These are phyloP conservation scores for Apiospora arundinis DNA, from an alignment of 2,329 filamentous ascomycete genomes.

Conservation along the genomic window DNA sequence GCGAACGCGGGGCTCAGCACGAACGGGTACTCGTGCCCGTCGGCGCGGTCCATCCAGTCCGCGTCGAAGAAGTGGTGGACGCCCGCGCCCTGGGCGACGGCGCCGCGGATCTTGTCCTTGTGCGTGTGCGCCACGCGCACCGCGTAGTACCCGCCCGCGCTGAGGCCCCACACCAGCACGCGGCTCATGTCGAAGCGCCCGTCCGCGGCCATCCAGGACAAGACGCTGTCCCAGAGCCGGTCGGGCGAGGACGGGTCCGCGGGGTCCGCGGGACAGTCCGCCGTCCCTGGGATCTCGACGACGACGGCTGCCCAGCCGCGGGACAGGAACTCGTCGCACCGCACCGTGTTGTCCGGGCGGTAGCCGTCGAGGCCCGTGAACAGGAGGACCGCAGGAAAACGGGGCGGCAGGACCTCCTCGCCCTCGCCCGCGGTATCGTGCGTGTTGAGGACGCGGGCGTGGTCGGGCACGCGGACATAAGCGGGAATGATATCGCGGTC, in stretches of 20 bases:
- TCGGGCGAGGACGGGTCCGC: conserved; percentile 65
- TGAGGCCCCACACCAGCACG: conserved; percentile 69
- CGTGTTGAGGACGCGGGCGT: conserved; percentile 21
- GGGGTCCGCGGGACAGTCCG: conserved; percentile 69
- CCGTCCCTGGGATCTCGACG: conserved; percentile 70
- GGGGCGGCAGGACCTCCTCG: conserved; percentile 24
- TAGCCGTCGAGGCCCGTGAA: conserved; percentile 70
- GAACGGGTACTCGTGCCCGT: conserved; percentile 73
- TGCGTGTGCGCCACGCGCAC: conserved; percentile 74
- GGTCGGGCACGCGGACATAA: conserved; percentile 66
- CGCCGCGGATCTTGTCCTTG: conserved; percentile 55
- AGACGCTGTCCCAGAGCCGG: conserved; percentile 65
- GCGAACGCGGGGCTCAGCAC: conserved; percentile 61
- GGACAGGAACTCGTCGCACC: conserved; percentile 65
- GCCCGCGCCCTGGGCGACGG: conserved; percentile 68
- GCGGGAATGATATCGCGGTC: conserved; percentile 66
- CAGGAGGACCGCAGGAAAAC: conserved; percentile 58
- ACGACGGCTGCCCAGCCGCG: conserved; percentile 69
- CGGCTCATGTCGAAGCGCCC: conserved; percentile 60
- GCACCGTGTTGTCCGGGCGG: conserved; percentile 65
- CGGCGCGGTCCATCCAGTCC: conserved; percentile 66
- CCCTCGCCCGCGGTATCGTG: neutral
- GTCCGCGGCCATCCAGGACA: conserved; percentile 61
- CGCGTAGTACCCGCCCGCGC: conserved; percentile 72
- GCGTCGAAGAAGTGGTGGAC: conserved; percentile 65